Conservation (phyloP, 2,329 filamentous ascomycete genomes). For the Phyllosticta paracitricarpa region DNA sequence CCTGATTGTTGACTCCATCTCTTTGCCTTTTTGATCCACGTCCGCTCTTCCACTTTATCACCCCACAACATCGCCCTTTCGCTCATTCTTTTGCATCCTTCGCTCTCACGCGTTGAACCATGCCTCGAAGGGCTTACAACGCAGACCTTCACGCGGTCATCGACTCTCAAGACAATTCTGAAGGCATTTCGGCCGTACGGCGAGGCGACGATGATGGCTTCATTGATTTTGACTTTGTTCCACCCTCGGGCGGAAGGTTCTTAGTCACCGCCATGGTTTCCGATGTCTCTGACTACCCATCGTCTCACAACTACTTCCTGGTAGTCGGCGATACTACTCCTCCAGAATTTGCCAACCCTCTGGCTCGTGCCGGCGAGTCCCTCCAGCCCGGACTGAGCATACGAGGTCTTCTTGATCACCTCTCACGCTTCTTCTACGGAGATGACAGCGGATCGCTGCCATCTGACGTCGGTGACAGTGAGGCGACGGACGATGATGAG, state of each 20-base stretch:
- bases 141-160: conserved; percentile 43
- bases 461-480: neutral
- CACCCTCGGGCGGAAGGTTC: conserved; percentile 22
- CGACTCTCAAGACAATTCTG: conserved; percentile 25
- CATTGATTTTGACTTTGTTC: conserved; percentile 51
- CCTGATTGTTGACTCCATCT: too few species aligned
- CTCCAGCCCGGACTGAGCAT: conserved; percentile 35
- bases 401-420: conserved; percentile 35
- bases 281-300: conserved; percentile 53
- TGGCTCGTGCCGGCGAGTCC: conserved; percentile 38
- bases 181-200: conserved; percentile 45
- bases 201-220: conserved; percentile 63
- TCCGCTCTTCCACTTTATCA: neutral
- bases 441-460: conserved; percentile 22
- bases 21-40: too few species aligned
- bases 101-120: conserved; percentile 27
- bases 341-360: conserved; percentile 27
- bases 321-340: conserved; percentile 43
- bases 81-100: neutral
- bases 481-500: neutral
- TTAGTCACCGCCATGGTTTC: conserved; percentile 29
- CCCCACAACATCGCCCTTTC: neutral
- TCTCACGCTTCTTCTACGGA: conserved; percentile 31
- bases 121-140: conserved; percentile 59
- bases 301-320: conserved; percentile 46